Evolutionary conservation across 495 filamentous ascomycete genomes (phyloP).

Genomic region (Neurospora intermedia): DNA sequence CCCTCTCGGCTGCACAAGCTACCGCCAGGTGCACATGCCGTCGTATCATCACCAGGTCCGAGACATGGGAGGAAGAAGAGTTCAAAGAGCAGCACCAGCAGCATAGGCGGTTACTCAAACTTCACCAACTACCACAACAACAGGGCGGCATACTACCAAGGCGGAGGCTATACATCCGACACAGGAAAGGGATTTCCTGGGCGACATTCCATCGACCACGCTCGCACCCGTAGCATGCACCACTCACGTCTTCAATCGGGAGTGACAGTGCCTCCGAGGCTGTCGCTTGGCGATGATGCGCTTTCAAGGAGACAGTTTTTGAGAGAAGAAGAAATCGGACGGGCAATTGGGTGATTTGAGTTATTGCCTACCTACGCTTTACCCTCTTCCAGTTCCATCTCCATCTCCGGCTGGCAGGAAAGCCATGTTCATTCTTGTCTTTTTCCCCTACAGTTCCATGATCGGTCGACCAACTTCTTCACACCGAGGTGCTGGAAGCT

Average conservation of each 20-base stretch:
- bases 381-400: background rate
- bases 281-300: conserved; percentile 28
- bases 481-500: background rate
- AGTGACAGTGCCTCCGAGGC: conserved; percentile 28
- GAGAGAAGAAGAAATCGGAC: conserved; percentile 29
- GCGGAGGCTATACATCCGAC: background rate
- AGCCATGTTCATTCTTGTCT: background rate
- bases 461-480: background rate
- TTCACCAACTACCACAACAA: conserved; percentile 4
- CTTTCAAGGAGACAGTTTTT: conserved; percentile 27
- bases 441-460: background rate
- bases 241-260: conserved; percentile 32
- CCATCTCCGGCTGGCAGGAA: background rate
- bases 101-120: conserved; percentile 24
- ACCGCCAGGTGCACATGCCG: conserved; percentile 11
- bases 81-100: conserved; percentile 32
- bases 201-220: conserved; percentile 18
- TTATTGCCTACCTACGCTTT: background rate
- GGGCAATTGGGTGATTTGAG: conserved; percentile 30
- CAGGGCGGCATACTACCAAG: background rate
- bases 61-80: conserved; percentile 24
- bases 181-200: conserved; percentile 10
- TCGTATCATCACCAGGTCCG: conserved; percentile 15
- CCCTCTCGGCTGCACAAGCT: conserved; percentile 35
- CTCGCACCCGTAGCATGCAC: background rate